A percentile compares a stretch with the other conserved stretches of the same genome.
Evolutionary conservation across 2,329 filamentous ascomycete species (phyloP).

Genomic region (Paraphoma chrysanthemicola): DNA sequence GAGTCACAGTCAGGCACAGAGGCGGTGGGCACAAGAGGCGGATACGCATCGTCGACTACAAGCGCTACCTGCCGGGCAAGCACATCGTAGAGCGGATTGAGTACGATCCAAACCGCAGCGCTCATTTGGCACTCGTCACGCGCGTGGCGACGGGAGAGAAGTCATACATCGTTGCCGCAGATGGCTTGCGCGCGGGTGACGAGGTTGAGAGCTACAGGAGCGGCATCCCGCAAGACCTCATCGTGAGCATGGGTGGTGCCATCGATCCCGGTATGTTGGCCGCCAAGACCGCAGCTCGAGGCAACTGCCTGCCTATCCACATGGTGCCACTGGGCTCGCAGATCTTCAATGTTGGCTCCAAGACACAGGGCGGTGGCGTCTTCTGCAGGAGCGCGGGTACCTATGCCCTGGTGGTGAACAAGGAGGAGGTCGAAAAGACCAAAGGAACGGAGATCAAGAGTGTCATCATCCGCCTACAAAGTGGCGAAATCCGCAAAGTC

Average conservation of each 20-base stretch:
- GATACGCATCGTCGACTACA: slow-evolving; percentile 91
- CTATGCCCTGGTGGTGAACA: slow-evolving; percentile 85
- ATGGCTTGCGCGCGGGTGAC: slow-evolving; percentile 91
- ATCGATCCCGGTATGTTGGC: slow-evolving; percentile 96
- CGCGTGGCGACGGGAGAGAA: slow-evolving; percentile 75
- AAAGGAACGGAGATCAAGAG: slow-evolving; percentile 72
- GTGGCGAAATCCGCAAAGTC: slow-evolving; percentile 88
- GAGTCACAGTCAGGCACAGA: slow-evolving; percentile 86
- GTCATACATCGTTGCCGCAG: slow-evolving; percentile 93
- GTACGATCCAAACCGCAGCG: slow-evolving; percentile 90
- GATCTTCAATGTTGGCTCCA: slow-evolving; percentile 85
- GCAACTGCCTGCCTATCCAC: slow-evolving; percentile 93
- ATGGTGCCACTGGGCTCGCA: slow-evolving; percentile 96
- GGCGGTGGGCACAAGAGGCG: slow-evolving; percentile 92
- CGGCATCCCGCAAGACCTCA: slow-evolving; percentile 85
- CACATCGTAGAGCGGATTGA: slow-evolving; percentile 94
- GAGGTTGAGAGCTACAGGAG: slow-evolving; percentile 88
- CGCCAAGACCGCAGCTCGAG: slow-evolving; percentile 89
- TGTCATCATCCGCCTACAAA: slow-evolving; percentile 86
- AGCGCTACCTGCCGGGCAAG: slow-evolving; percentile 77
- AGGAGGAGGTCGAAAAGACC: slow-evolving; percentile 73
- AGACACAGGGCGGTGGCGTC: slow-evolving; percentile 76
- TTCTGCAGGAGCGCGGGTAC: slow-evolving; percentile 96
- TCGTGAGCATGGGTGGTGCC: slow-evolving; percentile 89
- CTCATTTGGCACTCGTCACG: slow-evolving; percentile 88